Evolutionary conservation across 2,329 filamentous ascomycete species (phyloP).

Genomic region (Aspergillus sp.): DNA sequence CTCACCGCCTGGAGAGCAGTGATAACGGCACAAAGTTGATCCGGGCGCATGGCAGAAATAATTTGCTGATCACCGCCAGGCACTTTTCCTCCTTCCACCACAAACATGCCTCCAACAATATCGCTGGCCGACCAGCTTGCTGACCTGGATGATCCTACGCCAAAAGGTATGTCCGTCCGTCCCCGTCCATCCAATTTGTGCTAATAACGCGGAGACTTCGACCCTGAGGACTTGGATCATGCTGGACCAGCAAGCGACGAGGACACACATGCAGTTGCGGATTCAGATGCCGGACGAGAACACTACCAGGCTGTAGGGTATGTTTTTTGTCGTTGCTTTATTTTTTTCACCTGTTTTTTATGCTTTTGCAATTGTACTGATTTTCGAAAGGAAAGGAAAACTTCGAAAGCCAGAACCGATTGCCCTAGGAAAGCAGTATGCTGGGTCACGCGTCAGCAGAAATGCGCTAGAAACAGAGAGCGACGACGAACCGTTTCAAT

Average conservation of each 20-base stretch:
- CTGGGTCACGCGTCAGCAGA: constrained; percentile 65
- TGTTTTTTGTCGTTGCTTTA: constrained; percentile 10
- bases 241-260: constrained; percentile 48
- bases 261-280: constrained; percentile 35
- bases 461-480: constrained; percentile 53
- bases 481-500: constrained; percentile 38
- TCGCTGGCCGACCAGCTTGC: constrained; percentile 52
- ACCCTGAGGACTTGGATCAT: constrained; percentile 62
- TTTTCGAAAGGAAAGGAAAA: constrained; percentile 59
- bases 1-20: not conserved
- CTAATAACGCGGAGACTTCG: constrained; percentile 53
- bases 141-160: constrained; percentile 52
- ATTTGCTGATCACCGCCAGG: constrained; percentile 16
- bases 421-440: constrained; percentile 68
- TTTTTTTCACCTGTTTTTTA: constrained; percentile 1
- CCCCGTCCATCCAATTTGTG: constrained; percentile 4
- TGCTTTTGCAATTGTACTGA: constrained; percentile 5
- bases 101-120: too few relatives aligned
- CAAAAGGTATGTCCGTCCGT: constrained; percentile 44
- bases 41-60: too few relatives aligned
- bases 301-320: constrained; percentile 75
- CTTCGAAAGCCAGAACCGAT: constrained; percentile 63
- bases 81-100: too few relatives aligned
- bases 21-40: not conserved
- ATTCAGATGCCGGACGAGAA: constrained; percentile 57